Base-by-base conservation (phyloP, 1,139 yeast species). In the Magnusiomyces tetraspermus region DNA sequence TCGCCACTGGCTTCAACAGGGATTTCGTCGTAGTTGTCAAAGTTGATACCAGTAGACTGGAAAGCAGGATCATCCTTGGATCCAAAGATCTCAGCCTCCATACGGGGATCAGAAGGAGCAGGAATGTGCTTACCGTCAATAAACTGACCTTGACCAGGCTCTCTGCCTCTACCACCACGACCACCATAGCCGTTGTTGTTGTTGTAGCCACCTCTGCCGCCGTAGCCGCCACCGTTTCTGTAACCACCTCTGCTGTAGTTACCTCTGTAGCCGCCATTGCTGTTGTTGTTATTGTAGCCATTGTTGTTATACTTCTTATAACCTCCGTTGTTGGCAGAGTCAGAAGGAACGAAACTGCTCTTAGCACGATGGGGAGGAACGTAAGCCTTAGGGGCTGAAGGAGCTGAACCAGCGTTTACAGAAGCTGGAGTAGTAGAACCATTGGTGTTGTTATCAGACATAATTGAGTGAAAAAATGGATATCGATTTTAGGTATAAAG, bases 1-100 rank as follows among this genome's bases (percentile, higher is more conserved):
- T 85, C 86, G 73, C 99, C 99, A 50, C 96, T 76, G 50, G 97
- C 99, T 73, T 92, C 97, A 60, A 92, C 97, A 58, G 98, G 98
- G 61, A 94, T 92, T 57, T 92, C 97, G 69, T 92, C 98, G 72
- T 94, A 92, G 76, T 88, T 89, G 71, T 92, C 99, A 68, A 92
- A 92, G 76, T 92, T 92, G 74, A 92, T 94, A 76, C 99, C 99
- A 48, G 96, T 86, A 50, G 95, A 83, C 76, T 86, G 96, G 78
- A 83, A 82, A 48, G 71, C 70, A 54, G 88, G 72, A 69, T 89
- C 97, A 53, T 90, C 96, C 50, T 83, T 80, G 51, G 81, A 81
- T 64, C 98, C 98, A 65, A 86, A 94, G 61, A 94, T 76, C 67
- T 88, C 92, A 56, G 77, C 64, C 73, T 92, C 98, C 61, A 84